phyloP scores from a whole-genome alignment of 257 asterid species.

The Scutellaria barbata region DNA sequence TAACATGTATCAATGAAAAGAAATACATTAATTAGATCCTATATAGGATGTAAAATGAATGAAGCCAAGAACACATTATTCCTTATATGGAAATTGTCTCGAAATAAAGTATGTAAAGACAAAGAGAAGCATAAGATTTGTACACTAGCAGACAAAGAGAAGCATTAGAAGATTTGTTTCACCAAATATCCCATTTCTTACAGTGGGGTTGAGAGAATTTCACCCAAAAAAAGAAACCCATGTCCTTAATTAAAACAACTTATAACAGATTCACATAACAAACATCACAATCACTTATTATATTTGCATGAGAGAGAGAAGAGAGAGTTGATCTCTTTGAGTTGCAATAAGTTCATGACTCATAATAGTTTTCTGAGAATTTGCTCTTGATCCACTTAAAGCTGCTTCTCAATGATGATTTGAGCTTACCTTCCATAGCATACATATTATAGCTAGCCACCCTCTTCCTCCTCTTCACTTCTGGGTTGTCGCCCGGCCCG shows the following conservation, averaged over 20 bases:
- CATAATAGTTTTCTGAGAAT: constrained; percentile 54
- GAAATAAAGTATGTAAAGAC: constrained; percentile 1
- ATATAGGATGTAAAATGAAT: background rate
- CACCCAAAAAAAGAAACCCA: constrained; percentile 3
- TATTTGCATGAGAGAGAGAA: constrained; percentile 4
- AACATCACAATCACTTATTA: constrained; percentile 26
- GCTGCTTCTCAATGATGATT: constrained; percentile 81
- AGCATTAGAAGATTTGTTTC: background rate
- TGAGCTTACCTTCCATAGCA: constrained; percentile 78
- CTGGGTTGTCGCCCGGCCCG: constrained; percentile 77
- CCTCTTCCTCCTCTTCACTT: constrained; percentile 79
- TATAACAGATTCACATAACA: background rate
- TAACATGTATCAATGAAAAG: background rate
- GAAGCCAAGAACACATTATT: constrained; percentile 3
- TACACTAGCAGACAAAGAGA: background rate
- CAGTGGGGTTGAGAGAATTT: background rate
- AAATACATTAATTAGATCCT: background rate
- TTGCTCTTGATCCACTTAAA: constrained; percentile 93
- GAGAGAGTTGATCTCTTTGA: constrained; percentile 2
- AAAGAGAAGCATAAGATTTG: background rate
- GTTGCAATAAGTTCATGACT: constrained; percentile 34
- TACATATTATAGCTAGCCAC: constrained; percentile 83
- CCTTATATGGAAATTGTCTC: background rate
- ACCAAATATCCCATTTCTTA: constrained; percentile 31
- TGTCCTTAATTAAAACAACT: constrained; percentile 13